phyloP scores from a whole-genome alignment of 148 eudicot genomes.

The Heliosperma pusillum region DNA sequence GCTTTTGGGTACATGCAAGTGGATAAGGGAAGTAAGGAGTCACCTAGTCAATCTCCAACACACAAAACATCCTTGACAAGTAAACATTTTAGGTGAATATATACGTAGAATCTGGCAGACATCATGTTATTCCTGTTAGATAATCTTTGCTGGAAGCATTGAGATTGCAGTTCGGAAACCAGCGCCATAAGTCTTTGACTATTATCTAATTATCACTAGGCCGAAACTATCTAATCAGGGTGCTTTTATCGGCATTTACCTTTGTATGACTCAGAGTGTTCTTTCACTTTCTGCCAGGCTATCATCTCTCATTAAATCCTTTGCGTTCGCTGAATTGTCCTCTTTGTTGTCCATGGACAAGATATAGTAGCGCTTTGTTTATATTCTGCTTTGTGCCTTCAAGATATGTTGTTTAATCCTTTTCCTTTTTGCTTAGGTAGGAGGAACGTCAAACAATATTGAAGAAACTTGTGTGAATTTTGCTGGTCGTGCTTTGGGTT shows the following conservation, averaged over 20 bases:
- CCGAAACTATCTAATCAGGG: neutral
- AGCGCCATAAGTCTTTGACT: neutral
- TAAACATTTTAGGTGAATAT: too few relatives aligned
- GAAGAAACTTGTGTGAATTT: conserved; percentile 95
- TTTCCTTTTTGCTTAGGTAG: conserved; percentile 48
- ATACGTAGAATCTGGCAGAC: too few relatives aligned
- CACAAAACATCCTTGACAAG: too few relatives aligned
- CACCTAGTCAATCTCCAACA: too few relatives aligned
- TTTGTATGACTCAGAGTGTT: too few relatives aligned
- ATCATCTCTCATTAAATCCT: neutral
- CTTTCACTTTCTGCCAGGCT: neutral
- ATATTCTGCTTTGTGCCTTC: neutral
- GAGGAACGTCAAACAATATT: conserved; percentile 93
- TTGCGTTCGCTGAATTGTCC: neutral
- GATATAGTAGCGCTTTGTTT: neutral
- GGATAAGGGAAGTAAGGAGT: too few relatives aligned
- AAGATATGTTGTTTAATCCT: neutral
- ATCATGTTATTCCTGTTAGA: too few relatives aligned
- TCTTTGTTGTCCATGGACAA: neutral
- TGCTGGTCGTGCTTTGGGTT: conserved; percentile 82
- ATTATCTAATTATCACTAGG: neutral
- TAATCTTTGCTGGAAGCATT: neutral
- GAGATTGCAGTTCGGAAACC: neutral
- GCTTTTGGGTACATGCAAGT: too few relatives aligned
- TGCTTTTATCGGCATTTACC: neutral